A percentile compares a stretch with the other conserved stretches of the same genome.
Conservation (phyloP, 1,284 basidiomycete genomes). For the Ceratobasidium sp. region DNA sequence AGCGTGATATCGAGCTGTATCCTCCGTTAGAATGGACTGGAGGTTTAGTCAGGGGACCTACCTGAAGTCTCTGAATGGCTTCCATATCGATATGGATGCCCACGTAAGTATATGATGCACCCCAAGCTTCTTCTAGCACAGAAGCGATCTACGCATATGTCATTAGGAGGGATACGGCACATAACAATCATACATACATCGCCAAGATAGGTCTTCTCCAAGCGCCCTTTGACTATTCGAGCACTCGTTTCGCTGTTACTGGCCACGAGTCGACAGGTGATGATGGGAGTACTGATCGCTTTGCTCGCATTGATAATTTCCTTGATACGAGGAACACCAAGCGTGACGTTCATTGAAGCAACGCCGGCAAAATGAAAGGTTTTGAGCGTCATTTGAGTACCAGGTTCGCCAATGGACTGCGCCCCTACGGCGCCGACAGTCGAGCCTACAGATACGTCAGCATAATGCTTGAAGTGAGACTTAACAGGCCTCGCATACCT, state of each 20-base stretch:
- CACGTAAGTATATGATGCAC: slow-evolving; percentile 89
- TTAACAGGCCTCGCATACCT: too few species aligned
- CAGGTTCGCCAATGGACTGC: slow-evolving; percentile 99
- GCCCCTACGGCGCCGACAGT: slow-evolving; percentile 99
- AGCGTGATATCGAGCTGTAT: slow-evolving; percentile 89
- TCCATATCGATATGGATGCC: slow-evolving; percentile 92
- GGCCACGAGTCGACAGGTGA: slow-evolving; percentile 92
- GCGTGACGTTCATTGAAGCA: slow-evolving; percentile 99
- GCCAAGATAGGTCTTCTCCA: slow-evolving; percentile 95
- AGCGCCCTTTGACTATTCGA: slow-evolving; percentile 94
- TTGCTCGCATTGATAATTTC: slow-evolving; percentile 99
- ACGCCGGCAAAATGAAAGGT: slow-evolving; percentile 99
- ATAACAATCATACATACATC: slow-evolving; percentile 70
- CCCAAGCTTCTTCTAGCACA: slow-evolving; percentile 96
- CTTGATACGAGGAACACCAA: slow-evolving; percentile 99
- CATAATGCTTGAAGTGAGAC: too few species aligned
- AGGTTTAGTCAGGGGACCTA: too few species aligned
- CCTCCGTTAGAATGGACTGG: too few species aligned
- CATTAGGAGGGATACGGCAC: background rate
- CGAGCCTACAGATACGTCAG: slow-evolving; percentile 75
- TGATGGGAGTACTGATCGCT: slow-evolving; percentile 96
- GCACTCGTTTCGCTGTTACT: slow-evolving; percentile 87
- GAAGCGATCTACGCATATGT: slow-evolving; percentile 79
- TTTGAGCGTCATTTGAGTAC: slow-evolving; percentile 99
- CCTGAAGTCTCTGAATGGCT: slow-evolving; percentile 90